Evolutionary conservation across 768 basidiomycete species (phyloP).

Genomic region (Collybiopsis luxurians): DNA sequence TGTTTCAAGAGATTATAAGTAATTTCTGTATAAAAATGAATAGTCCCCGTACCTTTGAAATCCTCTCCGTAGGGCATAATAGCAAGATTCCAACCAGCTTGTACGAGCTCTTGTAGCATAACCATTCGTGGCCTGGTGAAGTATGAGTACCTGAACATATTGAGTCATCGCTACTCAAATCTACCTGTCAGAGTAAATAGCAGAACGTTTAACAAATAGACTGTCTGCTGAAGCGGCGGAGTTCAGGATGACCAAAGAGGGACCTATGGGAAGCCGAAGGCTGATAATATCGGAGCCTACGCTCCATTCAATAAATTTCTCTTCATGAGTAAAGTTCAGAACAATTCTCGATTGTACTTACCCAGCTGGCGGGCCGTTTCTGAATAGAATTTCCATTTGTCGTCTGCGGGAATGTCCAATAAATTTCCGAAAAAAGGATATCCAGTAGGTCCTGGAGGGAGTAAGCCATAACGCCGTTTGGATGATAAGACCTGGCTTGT

Average conservation of each 20-base stretch:
- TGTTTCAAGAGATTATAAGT: neutral
- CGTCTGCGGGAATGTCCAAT: slow-evolving; percentile 6
- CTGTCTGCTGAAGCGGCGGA: slow-evolving; percentile 12
- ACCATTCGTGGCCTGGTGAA: slow-evolving; percentile 1
- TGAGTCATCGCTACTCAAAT: neutral
- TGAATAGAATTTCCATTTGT: slow-evolving; percentile 1
- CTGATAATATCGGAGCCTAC: slow-evolving; percentile 11
- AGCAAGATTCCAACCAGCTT: slow-evolving; percentile 1
- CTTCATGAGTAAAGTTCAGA: no score
- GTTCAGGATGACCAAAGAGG: slow-evolving; percentile 15
- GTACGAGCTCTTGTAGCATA: slow-evolving; percentile 1
- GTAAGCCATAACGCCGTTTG: neutral
- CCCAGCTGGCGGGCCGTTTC: neutral
- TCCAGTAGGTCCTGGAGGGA: slow-evolving; percentile 11
- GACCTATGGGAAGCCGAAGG: slow-evolving; percentile 11
- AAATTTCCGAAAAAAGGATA: slow-evolving; percentile 12
- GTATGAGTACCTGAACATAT: neutral
- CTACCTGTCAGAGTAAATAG: slow-evolving; percentile 16
- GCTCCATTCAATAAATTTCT: neutral
- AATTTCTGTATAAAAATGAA: neutral
- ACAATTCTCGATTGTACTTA: no score
- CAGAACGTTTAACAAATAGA: slow-evolving; percentile 14
- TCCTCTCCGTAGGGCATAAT: slow-evolving; percentile 1
- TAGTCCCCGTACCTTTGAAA: neutral
- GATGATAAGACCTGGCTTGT: no score